phyloP scores from a whole-genome alignment of 345 rosid genomes.

The Populus simonii region DNA sequence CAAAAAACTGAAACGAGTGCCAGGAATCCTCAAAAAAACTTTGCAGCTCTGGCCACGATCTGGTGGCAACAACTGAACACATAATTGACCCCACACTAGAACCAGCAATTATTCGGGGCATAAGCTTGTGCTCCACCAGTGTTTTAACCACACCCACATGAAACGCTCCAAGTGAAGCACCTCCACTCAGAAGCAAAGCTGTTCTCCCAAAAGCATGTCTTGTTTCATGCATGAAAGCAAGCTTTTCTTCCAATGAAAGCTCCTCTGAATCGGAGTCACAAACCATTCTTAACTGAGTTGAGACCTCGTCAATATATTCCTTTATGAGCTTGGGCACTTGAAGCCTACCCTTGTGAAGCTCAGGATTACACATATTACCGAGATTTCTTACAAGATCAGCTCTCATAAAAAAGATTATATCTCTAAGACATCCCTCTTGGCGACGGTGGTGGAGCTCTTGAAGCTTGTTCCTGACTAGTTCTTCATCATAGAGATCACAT shows the following conservation, averaged over 20 bases:
- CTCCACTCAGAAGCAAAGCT: slow-evolving; percentile 97
- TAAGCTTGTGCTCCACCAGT: slow-evolving; percentile 80
- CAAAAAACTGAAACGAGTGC: slow-evolving; percentile 81
- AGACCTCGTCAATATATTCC: slow-evolving; percentile 90
- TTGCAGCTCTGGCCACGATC: slow-evolving; percentile 98
- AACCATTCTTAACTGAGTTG: slow-evolving; percentile 90
- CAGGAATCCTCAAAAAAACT: slow-evolving; percentile 82
- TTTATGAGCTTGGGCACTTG: slow-evolving; percentile 88
- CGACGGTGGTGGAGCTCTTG: slow-evolving; percentile 82
- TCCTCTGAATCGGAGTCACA: slow-evolving; percentile 84
- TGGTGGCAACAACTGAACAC: slow-evolving; percentile 77
- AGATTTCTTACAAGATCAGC: slow-evolving; percentile 93
- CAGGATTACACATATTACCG: slow-evolving; percentile 95
- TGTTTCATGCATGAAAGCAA: slow-evolving; percentile 92
- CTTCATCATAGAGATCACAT: slow-evolving; percentile 75
- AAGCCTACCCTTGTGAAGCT: slow-evolving; percentile 97
- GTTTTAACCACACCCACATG: slow-evolving; percentile 90
- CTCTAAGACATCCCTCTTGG: slow-evolving; percentile 81
- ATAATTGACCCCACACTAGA: slow-evolving; percentile 97
- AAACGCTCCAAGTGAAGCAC: slow-evolving; percentile 96
- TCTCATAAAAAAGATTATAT: slow-evolving; percentile 93
- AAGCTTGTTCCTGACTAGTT: slow-evolving; percentile 81
- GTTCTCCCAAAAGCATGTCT: slow-evolving; percentile 98
- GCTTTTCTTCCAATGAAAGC: slow-evolving; percentile 92
- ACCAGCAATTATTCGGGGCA: slow-evolving; percentile 91